These are phyloP conservation scores for Hortiboletus campestris DNA, from an alignment of 768 basidiomycete genomes.

Conservation along the genomic window DNA sequence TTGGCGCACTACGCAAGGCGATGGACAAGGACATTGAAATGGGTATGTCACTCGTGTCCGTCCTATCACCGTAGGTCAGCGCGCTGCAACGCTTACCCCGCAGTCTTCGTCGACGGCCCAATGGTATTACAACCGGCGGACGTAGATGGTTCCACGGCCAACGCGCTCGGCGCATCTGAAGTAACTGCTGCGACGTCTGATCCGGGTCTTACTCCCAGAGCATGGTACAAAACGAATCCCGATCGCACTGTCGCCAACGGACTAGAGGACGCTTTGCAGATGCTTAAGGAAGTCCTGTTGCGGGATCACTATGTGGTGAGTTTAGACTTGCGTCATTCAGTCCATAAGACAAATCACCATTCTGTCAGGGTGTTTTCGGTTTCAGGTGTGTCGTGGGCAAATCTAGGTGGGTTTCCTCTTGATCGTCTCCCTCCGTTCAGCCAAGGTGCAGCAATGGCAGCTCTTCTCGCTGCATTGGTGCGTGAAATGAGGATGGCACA, in stretches of 20 bases:
- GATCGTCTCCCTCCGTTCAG: constrained; percentile 34
- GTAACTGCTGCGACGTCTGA: constrained; percentile 37
- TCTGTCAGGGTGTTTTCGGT: constrained; percentile 67
- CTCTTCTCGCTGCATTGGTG: constrained; percentile 67
- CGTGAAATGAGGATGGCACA: constrained; percentile 21
- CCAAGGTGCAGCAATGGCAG: constrained; percentile 79
- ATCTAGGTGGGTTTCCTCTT: background rate
- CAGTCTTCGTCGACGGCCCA: constrained; percentile 77
- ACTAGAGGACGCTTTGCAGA: constrained; percentile 53
- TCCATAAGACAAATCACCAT: background rate
- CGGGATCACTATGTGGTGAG: constrained; percentile 66
- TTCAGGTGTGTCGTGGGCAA: constrained; percentile 53
- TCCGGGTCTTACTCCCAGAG: constrained; percentile 56
- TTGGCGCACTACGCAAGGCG: constrained; percentile 72
- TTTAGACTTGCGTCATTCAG: background rate
- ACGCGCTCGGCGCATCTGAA: constrained; percentile 41
- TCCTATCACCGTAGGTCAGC: background rate
- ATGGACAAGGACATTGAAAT: constrained; percentile 64
- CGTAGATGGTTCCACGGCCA: constrained; percentile 34
- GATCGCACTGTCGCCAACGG: constrained; percentile 53
- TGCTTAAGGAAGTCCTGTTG: constrained; percentile 55
- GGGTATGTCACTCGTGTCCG: constrained; percentile 37
- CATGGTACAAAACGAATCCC: constrained; percentile 66
- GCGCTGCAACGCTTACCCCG: background rate
- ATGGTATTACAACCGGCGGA: constrained; percentile 66